Conservation (phyloP, 2,329 filamentous ascomycete species). For the Corynespora cassiicola region DNA sequence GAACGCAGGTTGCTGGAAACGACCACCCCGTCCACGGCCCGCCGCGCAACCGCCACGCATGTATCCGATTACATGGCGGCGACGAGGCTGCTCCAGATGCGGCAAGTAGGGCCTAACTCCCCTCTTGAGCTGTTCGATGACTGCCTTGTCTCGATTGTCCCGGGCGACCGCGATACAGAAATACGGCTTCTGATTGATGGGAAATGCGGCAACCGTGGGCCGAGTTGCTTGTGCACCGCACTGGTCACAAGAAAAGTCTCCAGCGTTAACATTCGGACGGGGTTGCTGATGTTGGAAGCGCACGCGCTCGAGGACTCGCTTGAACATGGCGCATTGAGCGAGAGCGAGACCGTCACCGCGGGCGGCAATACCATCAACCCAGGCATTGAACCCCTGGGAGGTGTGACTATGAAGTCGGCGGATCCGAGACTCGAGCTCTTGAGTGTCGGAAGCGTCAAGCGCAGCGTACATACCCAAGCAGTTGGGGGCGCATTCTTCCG, state of each 20-base stretch:
- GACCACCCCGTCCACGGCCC: not conserved
- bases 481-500: constrained; percentile 18
- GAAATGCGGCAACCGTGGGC: constrained; percentile 1
- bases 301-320: not conserved
- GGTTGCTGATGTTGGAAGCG: not conserved
- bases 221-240: constrained; percentile 4
- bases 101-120: constrained; percentile 2
- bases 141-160: constrained; percentile 4
- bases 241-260: constrained; percentile 10
- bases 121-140: constrained; percentile 11
- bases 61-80: constrained; percentile 1
- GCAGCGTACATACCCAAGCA: constrained; percentile 7
- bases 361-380: not conserved
- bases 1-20: not conserved
- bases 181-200: constrained; percentile 1
- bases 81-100: not conserved
- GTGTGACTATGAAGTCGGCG: not conserved
- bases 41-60: not conserved
- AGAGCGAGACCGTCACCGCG: not conserved
- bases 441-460: not conserved
- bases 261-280: constrained; percentile 3
- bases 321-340: constrained; percentile 1
- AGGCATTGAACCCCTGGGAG: constrained; percentile 1
- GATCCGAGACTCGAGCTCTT: no score
- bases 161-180: constrained; percentile 10